Percentiles rank a stretch among this genome's conserved stretches.
Evolutionary conservation across 768 basidiomycete genomes (phyloP).

Genomic region (Serendipita vermifera): DNA sequence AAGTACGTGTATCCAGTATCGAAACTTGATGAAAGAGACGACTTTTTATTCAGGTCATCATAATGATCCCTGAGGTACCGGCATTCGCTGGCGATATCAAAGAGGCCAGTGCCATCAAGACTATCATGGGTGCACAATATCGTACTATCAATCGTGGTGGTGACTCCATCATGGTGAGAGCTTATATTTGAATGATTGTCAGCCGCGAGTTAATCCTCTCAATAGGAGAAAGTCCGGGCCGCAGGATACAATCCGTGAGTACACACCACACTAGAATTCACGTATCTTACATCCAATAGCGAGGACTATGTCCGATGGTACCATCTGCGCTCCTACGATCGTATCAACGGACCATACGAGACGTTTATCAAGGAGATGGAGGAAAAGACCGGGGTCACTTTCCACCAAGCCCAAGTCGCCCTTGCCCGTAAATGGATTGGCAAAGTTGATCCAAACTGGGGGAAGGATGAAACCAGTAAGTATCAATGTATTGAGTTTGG

Average conservation of each 20-base stretch:
- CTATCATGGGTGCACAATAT: constrained; percentile 79
- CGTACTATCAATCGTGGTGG: constrained; percentile 86
- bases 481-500: background rate
- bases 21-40: background rate
- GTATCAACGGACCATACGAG: constrained; percentile 63
- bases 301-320: constrained; percentile 80
- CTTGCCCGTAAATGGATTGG: constrained; percentile 63
- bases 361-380: constrained; percentile 59
- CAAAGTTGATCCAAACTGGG: background rate
- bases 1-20: constrained; percentile 29
- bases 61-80: constrained; percentile 83
- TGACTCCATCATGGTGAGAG: constrained; percentile 39
- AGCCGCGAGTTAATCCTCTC: background rate
- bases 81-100: constrained; percentile 81
- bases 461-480: background rate
- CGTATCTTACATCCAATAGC: constrained; percentile 26
- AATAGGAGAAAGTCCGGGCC: constrained; percentile 55
- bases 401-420: constrained; percentile 78
- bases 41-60: constrained; percentile 45
- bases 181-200: background rate
- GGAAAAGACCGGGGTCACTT: constrained; percentile 57
- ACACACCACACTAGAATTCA: background rate
- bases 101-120: constrained; percentile 48
- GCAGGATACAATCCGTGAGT: constrained; percentile 69
- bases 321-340: constrained; percentile 82